Percentiles rank a stretch among this genome's conserved stretches.
Conservation (phyloP, 306 rosid genomes). For the Canavalia ensiformis region DNA sequence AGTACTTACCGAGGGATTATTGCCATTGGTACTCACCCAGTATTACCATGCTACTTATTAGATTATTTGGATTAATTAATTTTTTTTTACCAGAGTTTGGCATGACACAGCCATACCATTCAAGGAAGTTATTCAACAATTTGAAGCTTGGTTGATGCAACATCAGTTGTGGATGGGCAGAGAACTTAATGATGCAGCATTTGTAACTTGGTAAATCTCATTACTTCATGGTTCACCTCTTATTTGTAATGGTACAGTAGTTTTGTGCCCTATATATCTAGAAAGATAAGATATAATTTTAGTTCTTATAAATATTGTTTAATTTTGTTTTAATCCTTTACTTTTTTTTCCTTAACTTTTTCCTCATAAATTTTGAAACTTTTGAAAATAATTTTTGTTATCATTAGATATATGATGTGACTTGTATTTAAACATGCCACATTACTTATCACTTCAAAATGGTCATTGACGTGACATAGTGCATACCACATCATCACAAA, state of each 20-base stretch:
- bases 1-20: conserved; percentile 25
- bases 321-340: too few species aligned
- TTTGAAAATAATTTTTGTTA: too few species aligned
- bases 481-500: too few species aligned
- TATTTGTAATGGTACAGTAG: neutral
- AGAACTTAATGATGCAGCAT: conserved; percentile 75
- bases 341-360: too few species aligned
- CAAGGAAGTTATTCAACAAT: conserved; percentile 78
- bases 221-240: conserved; percentile 38
- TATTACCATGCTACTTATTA: neutral
- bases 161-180: conserved; percentile 75
- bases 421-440: too few species aligned
- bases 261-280: neutral
- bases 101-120: conserved; percentile 90
- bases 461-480: too few species aligned
- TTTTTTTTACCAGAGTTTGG: conserved; percentile 76
- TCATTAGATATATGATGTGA: too few species aligned
- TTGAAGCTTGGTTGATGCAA: conserved; percentile 80
- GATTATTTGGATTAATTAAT: neutral
- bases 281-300: neutral
- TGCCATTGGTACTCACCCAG: neutral
- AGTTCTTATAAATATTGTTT: too few species aligned
- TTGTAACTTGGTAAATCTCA: conserved; percentile 78
- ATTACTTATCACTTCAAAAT: too few species aligned
- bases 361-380: too few species aligned